Evolutionary conservation across 352 stramenopile genomes (phyloP), one percentile per base, ranked within the genome.

Genomic region (Pythium utonaiense): DNA sequence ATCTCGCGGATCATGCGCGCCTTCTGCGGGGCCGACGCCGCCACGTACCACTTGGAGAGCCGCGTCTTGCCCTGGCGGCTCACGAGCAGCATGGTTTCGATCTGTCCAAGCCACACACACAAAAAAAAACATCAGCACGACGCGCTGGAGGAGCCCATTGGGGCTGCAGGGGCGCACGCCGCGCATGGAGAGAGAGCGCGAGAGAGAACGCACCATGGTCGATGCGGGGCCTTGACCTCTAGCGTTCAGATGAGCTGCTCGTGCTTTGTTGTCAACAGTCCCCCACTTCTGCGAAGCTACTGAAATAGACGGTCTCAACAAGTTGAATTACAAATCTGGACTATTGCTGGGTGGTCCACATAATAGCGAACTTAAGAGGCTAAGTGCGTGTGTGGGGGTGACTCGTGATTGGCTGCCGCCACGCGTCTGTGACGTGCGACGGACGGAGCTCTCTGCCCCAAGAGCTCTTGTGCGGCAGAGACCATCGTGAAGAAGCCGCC

Each of bases 1-100:
- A 98, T 95, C 64, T 98, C 92, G 47, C 76, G 66, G 70, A 98
- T 92, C 13, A 98, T 76, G 6, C 84, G 82, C 47, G 78, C 73
- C 67, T 93, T 91, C 62, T 89, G 77, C 60, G 96, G 87, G 47
- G 93, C 79, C 22, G 88, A 75, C 53, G 85, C 83, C 19, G 86
- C 83, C 56, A 91, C 82, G 71, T 98, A 99, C 94, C 96, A 99
- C 87, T 99, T 99, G 56, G 96, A 98, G 33, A 99, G 74, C 12
- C 97, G 83, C n/a, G 97, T 99, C 76, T 99, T 99, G 31, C 97
- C 97, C 80, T 99, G 96, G 13, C 94, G 87, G 78, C 99, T 99
- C 86, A 99, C 96, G 47, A 99, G 80, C 57, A 99, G 74, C 62
- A 99, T 98, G 79, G 99, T 99, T 62, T 91, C 87, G 62, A 98